A percentile compares a stretch with the other conserved stretches of the same genome.
These are phyloP conservation scores for Pyrenophora seminiperda DNA, from an alignment of 2,329 filamentous ascomycete species.

Conservation along the genomic window DNA sequence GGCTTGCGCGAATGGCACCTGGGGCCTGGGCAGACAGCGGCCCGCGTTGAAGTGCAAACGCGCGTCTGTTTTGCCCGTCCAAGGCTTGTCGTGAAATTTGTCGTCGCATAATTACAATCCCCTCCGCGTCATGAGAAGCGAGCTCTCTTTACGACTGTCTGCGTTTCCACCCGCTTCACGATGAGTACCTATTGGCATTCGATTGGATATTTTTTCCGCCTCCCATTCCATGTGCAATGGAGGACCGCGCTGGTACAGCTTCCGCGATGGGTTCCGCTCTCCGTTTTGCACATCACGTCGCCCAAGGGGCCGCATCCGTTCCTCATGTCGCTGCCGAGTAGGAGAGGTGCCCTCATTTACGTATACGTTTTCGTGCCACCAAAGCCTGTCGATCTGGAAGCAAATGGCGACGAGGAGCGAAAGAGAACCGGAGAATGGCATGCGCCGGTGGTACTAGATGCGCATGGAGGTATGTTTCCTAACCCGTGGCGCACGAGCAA, in stretches of 20 bases:
- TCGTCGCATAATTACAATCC: conserved; percentile 1
- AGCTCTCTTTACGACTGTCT: background rate
- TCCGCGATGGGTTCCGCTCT: conserved; percentile 46
- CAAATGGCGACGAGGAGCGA: conserved; percentile 25
- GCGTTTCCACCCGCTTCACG: conserved; percentile 11
- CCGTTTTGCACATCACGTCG: conserved; percentile 47
- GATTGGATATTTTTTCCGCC: conserved; percentile 45
- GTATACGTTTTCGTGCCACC: conserved; percentile 52
- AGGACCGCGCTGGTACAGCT: conserved; percentile 46
- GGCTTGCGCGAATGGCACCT: conserved; percentile 12
- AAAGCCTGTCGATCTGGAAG: conserved; percentile 34
- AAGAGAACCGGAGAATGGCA: conserved; percentile 37
- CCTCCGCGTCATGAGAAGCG: conserved; percentile 7
- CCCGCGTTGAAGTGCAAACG: conserved; percentile 1
- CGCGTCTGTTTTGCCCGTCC: conserved; percentile 10
- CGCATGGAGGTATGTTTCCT: background rate
- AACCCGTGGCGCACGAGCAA: background rate
- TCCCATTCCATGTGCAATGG: conserved; percentile 42
- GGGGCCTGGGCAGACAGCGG: conserved; percentile 11
- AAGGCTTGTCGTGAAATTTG: conserved; percentile 4
- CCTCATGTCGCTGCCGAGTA: conserved; percentile 48
- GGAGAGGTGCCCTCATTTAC: conserved; percentile 46
- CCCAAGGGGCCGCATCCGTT: conserved; percentile 52
- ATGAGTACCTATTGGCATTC: conserved; percentile 42
- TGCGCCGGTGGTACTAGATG: conserved; percentile 52